Evolutionary conservation across 345 rosid species (phyloP).

Genomic region (Barbarea vulgaris): DNA sequence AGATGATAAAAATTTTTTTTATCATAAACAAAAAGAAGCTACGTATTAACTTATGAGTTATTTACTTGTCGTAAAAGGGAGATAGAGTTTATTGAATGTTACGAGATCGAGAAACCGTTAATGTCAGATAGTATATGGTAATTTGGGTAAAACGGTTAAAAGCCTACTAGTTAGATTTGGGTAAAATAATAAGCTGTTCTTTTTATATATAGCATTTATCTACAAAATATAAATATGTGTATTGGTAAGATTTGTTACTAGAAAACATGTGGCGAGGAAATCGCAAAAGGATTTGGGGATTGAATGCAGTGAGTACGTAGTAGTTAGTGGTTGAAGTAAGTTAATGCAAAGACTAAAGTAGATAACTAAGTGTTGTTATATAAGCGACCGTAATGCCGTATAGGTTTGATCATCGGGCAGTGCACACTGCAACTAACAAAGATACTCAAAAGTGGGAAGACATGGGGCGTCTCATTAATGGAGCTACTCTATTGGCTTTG

Average conservation of each 20-base stretch:
- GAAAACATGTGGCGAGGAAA: conserved; percentile 13
- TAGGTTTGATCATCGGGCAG: conserved; percentile 35
- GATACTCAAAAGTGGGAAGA: conserved; percentile 18
- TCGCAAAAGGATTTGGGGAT: conserved; percentile 8
- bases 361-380: conserved; percentile 32
- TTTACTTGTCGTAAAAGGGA: neutral
- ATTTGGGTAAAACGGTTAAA: conserved; percentile 29
- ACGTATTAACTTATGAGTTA: neutral
- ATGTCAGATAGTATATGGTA: conserved; percentile 20
- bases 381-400: conserved; percentile 11
- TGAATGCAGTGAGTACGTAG: conserved; percentile 39
- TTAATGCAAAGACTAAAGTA: conserved; percentile 43
- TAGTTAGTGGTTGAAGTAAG: conserved; percentile 51
- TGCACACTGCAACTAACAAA: conserved; percentile 32
- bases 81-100: neutral
- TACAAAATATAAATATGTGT: neutral
- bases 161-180: conserved; percentile 18
- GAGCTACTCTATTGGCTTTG: conserved; percentile 46
- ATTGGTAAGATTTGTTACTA: neutral
- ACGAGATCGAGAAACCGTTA: conserved; percentile 16
- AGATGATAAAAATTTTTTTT: neutral
- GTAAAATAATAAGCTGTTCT: neutral
- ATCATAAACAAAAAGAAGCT: neutral
- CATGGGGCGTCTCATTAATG: conserved; percentile 42
- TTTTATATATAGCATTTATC: neutral